phyloP scores from a whole-genome alignment of 2,329 filamentous ascomycete genomes.

The Aureobasidium pullulans region DNA sequence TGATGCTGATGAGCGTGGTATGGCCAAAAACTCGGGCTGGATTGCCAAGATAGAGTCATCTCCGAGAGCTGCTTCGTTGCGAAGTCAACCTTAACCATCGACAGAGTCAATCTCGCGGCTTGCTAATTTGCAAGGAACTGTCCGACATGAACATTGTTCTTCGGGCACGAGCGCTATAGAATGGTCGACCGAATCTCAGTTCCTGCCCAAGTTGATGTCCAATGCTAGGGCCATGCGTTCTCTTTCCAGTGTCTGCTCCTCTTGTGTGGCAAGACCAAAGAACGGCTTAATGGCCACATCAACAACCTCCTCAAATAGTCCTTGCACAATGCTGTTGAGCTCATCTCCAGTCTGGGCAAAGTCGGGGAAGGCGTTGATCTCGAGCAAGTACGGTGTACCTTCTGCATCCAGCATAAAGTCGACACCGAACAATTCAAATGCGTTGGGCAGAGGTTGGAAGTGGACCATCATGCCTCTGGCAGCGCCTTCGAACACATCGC shows the following conservation, averaged over 20 bases:
- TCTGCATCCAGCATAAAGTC: slow-evolving; percentile 74
- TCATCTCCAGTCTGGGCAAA: slow-evolving; percentile 84
- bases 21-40: too few species aligned
- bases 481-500: slow-evolving; percentile 78
- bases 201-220: slow-evolving; percentile 40
- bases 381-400: slow-evolving; percentile 66
- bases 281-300: slow-evolving; percentile 60
- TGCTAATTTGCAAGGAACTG: too few species aligned
- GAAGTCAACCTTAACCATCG: too few species aligned
- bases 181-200: slow-evolving; percentile 16
- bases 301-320: slow-evolving; percentile 70
- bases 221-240: slow-evolving; percentile 33
- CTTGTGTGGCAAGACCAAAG: slow-evolving; percentile 42
- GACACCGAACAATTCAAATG: slow-evolving; percentile 85
- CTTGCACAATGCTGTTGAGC: slow-evolving; percentile 62
- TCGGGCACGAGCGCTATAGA: not conserved
- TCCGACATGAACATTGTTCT: too few species aligned
- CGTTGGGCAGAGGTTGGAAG: slow-evolving; percentile 82
- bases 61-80: too few species aligned
- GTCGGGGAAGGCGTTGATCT: slow-evolving; percentile 94
- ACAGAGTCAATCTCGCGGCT: too few species aligned
- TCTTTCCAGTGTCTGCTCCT: slow-evolving; percentile 4
- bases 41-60: too few species aligned
- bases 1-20: too few species aligned
- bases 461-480: slow-evolving; percentile 77